phyloP scores from a whole-genome alignment of 441 rosid genomes.

The Erodium trifolium region DNA sequence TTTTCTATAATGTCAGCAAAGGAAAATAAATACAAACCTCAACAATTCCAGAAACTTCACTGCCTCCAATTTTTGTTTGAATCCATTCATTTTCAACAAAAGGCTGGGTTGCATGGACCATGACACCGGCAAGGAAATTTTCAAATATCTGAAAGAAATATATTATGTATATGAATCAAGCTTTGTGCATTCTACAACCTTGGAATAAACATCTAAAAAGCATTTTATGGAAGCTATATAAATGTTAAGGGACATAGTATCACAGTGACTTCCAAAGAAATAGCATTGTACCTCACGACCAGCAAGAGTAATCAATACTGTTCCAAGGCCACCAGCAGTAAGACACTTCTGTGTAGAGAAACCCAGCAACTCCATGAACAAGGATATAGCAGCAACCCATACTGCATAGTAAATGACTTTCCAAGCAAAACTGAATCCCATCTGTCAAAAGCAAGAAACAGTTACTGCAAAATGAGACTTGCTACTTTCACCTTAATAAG shows the following conservation, averaged over 20 bases:
- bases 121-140: conserved; percentile 60
- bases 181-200: conserved; percentile 3
- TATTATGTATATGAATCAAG: conserved; percentile 10
- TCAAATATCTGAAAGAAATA: conserved; percentile 51
- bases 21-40: conserved; percentile 37
- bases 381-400: conserved; percentile 63
- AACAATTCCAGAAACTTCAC: conserved; percentile 74
- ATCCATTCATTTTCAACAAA: conserved; percentile 65
- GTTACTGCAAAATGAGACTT: not conserved
- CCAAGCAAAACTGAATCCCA: conserved; percentile 64
- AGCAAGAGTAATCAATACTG: conserved; percentile 70
- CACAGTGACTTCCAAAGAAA: conserved; percentile 11
- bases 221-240: not conserved
- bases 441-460: conserved; percentile 33
- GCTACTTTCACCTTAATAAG: no score
- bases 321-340: conserved; percentile 76
- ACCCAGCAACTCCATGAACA: conserved; percentile 69
- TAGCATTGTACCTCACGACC: conserved; percentile 56
- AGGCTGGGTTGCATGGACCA: conserved; percentile 71
- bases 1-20: not conserved
- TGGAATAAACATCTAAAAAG: conserved; percentile 5
- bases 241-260: not conserved
- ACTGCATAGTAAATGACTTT: conserved; percentile 60
- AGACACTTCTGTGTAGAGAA: conserved; percentile 66
- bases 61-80: conserved; percentile 61